A percentile compares a stretch with the other conserved stretches of the same genome.
phyloP scores from a whole-genome alignment of 2,329 filamentous ascomycete species.

The Fusarium armeniacum region DNA sequence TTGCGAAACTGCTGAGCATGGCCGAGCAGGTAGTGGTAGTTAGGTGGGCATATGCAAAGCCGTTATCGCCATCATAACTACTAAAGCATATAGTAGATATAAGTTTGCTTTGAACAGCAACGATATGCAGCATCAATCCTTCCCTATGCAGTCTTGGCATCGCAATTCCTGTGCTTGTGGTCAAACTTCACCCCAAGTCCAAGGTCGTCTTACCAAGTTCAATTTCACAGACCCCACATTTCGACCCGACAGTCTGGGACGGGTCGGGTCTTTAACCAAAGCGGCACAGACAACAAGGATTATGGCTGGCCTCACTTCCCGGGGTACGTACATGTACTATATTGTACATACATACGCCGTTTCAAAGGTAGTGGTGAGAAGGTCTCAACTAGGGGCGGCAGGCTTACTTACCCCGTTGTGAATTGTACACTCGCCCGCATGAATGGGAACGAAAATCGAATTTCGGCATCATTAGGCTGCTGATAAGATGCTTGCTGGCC shows the following conservation, averaged over 20 bases:
- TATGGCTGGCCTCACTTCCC: conserved; percentile 45
- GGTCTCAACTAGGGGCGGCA: conserved; percentile 17
- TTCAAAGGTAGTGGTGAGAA: conserved; percentile 13
- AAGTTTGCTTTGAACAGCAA: neutral
- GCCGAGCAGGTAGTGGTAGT: too few species aligned
- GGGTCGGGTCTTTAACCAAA: conserved; percentile 43
- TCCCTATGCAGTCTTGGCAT: conserved; percentile 1
- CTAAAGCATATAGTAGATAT: neutral
- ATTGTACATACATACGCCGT: conserved; percentile 2
- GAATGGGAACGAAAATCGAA: conserved; percentile 31
- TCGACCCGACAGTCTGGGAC: conserved; percentile 50
- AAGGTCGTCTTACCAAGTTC: conserved; percentile 35
- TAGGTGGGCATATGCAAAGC: neutral
- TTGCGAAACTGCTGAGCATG: neutral
- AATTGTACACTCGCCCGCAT: conserved; percentile 22
- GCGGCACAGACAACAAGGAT: conserved; percentile 45
- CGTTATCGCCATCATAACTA: neutral
- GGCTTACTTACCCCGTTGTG: conserved; percentile 20
- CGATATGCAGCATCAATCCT: neutral
- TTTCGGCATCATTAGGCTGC: conserved; percentile 22
- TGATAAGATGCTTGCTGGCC: neutral
- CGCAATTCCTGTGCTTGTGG: conserved; percentile 3
- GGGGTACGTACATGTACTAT: conserved; percentile 33
- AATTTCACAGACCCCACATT: conserved; percentile 46
- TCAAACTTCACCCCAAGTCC: conserved; percentile 30